Conservation (phyloP, 106 monocot genomes). For the Dendrobium catenatum region DNA sequence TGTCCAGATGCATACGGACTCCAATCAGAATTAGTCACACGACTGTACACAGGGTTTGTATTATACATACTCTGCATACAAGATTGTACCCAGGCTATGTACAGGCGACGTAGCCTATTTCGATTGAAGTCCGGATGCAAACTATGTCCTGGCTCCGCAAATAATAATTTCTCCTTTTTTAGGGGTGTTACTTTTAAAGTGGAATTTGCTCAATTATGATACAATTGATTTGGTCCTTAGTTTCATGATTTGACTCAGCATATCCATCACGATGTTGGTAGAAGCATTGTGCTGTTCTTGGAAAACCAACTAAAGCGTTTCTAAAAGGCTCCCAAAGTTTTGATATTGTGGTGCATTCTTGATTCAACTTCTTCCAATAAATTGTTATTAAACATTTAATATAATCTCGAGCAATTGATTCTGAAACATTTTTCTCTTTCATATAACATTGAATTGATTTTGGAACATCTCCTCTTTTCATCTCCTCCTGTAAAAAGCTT, state of each 20-base stretch:
- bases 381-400: slow-evolving; percentile 6
- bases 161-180: too few relatives aligned
- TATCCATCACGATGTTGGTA: slow-evolving; percentile 10
- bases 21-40: too few relatives aligned
- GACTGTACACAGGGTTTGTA: too few relatives aligned
- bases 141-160: too few relatives aligned
- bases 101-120: too few relatives aligned
- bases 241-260: background rate
- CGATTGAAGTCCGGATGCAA: too few relatives aligned
- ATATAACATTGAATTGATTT: slow-evolving; percentile 28
- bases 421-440: slow-evolving; percentile 19
- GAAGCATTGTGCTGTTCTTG: slow-evolving; percentile 1
- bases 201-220: slow-evolving; percentile 4
- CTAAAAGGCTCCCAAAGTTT: background rate
- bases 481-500: slow-evolving; percentile 7
- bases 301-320: background rate
- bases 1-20: too few relatives aligned
- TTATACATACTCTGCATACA: too few relatives aligned
- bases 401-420: slow-evolving; percentile 1
- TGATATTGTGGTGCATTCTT: background rate
- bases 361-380: background rate
- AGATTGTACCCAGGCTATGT: too few relatives aligned
- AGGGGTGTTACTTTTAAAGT: too few relatives aligned
- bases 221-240: background rate
- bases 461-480: slow-evolving; percentile 7